These are phyloP conservation scores for Pseudopyricularia javanii DNA, from an alignment of 2,329 filamentous ascomycete genomes.

Conservation along the genomic window DNA sequence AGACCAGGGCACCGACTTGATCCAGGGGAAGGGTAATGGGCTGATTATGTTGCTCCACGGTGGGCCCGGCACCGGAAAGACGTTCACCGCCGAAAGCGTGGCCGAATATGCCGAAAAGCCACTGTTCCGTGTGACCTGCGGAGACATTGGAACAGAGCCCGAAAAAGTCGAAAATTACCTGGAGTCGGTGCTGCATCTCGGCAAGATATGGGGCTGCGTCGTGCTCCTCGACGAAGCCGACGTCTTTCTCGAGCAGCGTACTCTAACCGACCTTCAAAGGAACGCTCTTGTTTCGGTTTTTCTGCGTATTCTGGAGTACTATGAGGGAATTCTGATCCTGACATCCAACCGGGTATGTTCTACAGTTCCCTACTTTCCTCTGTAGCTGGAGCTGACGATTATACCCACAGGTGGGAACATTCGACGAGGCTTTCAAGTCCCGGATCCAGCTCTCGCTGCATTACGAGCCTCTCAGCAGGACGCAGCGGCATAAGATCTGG, in stretches of 20 bases:
- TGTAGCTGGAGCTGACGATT: background rate
- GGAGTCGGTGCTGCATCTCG: background rate
- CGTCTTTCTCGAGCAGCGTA: conserved; percentile 20
- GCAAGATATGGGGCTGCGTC: conserved; percentile 14
- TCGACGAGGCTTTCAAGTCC: conserved; percentile 23
- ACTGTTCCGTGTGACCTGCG: background rate
- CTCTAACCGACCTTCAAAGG: conserved; percentile 17
- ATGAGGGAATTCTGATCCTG: conserved; percentile 21
- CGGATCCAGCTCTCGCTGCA: conserved; percentile 20
- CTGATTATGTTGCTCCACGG: background rate
- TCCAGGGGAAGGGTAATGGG: background rate
- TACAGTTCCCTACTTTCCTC: background rate
- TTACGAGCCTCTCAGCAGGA: conserved; percentile 9
- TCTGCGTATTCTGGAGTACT: conserved; percentile 21
- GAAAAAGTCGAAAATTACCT: background rate
- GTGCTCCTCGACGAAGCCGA: conserved; percentile 24
- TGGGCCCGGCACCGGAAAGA: background rate
- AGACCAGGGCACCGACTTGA: background rate
- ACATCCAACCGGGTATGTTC: conserved; percentile 15
- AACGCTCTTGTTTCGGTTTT: conserved; percentile 25
- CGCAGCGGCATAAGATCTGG: conserved; percentile 8
- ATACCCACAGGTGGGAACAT: conserved; percentile 12
- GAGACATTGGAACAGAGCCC: background rate
- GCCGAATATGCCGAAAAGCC: background rate
- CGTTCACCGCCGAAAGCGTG: background rate